Percentiles rank a stretch among this genome's conserved stretches.
Conservation (phyloP, 2,329 filamentous ascomycete genomes). For the Venturia aucupariae region DNA sequence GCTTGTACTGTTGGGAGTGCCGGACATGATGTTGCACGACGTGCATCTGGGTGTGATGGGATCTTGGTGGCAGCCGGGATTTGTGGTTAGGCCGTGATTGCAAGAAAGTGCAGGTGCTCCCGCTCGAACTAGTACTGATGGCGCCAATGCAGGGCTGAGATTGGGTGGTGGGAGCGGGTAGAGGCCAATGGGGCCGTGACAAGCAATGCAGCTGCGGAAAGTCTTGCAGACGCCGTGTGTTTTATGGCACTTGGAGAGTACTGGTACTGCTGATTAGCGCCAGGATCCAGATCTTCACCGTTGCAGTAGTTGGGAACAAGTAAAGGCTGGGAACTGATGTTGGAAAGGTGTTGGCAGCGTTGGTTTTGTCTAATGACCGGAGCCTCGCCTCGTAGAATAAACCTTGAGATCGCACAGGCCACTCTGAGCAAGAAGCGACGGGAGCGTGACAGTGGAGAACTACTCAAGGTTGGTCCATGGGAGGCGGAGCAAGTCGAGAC, state of each 20-base stretch:
- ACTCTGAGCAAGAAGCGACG: neutral
- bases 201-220: slow-evolving; percentile 5
- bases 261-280: neutral
- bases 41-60: neutral
- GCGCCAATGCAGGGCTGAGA: slow-evolving; percentile 6
- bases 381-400: neutral
- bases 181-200: neutral
- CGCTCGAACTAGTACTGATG: neutral
- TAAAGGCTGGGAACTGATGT: neutral
- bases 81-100: neutral
- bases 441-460: neutral
- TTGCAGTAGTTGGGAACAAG: no score
- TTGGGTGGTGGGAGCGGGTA: neutral
- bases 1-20: slow-evolving; percentile 2
- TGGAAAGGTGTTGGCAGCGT: neutral
- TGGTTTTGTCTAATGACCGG: neutral
- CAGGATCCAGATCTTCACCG: neutral
- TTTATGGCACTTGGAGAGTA: neutral
- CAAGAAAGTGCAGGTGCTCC: slow-evolving; percentile 1
- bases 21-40: slow-evolving; percentile 8
- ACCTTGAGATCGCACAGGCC: neutral
- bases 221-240: neutral
- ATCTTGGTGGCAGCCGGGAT: slow-evolving; percentile 6
- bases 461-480: no score
- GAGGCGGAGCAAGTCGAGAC: neutral